Evolutionary conservation across 2,329 filamentous ascomycete genomes (phyloP).

Genomic region (Aphanoascus verrucosus): DNA sequence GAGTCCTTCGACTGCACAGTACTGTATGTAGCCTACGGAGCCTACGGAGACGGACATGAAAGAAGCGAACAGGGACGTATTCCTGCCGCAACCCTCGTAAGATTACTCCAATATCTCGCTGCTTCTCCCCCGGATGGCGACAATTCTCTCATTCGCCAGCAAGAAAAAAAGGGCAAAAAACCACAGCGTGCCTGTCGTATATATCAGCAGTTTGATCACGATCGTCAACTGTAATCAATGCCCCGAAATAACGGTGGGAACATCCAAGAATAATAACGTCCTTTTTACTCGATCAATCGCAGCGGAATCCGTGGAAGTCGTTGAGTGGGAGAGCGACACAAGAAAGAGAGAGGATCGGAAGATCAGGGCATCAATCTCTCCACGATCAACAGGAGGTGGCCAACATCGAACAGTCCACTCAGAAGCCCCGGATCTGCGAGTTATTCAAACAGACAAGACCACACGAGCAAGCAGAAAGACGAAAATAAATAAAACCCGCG

Average conservation of each 20-base stretch:
- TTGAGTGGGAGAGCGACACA: neutral
- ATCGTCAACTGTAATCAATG: neutral
- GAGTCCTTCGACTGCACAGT: too few relatives aligned
- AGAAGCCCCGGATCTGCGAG: neutral
- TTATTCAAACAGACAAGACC: neutral
- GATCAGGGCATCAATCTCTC: too few relatives aligned
- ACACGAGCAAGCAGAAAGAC: neutral
- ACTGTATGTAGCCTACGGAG: too few relatives aligned
- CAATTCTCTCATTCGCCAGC: neutral
- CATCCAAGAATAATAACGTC: neutral
- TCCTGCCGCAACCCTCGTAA: neutral
- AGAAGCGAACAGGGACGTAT: neutral
- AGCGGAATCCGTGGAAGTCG: neutral
- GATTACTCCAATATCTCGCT: neutral
- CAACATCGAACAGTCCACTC: neutral
- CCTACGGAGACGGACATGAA: neutral
- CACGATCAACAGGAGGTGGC: neutral
- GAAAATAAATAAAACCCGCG: too few relatives aligned
- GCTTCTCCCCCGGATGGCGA: neutral
- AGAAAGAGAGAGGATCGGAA: neutral
- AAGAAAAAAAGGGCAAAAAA: neutral
- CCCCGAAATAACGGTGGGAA: neutral
- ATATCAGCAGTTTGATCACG: neutral
- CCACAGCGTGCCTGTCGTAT: neutral
- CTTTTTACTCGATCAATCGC: neutral